Percentiles rank a stretch among this genome's conserved stretches.
phyloP scores from a whole-genome alignment of 352 stramenopile species.

The Phytophthora hibernalis region DNA sequence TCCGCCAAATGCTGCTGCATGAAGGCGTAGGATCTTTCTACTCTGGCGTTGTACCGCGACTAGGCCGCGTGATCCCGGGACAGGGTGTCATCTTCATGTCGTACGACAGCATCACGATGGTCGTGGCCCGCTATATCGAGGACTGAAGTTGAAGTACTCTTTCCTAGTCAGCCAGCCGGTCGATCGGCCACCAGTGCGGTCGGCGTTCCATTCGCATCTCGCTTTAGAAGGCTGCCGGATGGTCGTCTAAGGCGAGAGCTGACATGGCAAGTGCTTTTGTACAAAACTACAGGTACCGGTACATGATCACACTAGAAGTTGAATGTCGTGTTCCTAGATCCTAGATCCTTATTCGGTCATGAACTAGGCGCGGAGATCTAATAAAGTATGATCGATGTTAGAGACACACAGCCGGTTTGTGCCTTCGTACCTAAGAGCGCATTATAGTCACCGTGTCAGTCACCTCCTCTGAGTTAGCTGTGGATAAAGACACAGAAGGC shows the following conservation, averaged over 20 bases:
- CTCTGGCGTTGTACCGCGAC: constrained; percentile 90
- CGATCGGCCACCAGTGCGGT: constrained; percentile 33
- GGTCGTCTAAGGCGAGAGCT: neutral
- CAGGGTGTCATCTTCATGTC: constrained; percentile 98
- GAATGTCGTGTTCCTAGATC: too few relatives aligned
- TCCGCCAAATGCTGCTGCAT: constrained; percentile 88
- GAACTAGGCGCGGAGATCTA: too few relatives aligned
- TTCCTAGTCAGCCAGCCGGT: constrained; percentile 15
- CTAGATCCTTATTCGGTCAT: too few relatives aligned
- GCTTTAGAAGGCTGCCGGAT: neutral
- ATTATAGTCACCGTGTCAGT: too few relatives aligned
- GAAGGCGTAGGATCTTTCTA: constrained; percentile 94
- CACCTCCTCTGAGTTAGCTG: too few relatives aligned
- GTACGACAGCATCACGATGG: constrained; percentile 81
- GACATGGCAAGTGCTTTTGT: constrained; percentile 3
- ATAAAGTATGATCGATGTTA: too few relatives aligned
- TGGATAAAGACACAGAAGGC: too few relatives aligned
- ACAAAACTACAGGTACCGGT: neutral
- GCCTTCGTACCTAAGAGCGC: too few relatives aligned
- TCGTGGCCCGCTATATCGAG: constrained; percentile 66
- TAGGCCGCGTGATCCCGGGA: constrained; percentile 95
- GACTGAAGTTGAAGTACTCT: constrained; percentile 19
- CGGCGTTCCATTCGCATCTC: constrained; percentile 20
- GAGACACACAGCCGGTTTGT: too few relatives aligned
- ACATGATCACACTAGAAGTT: too few relatives aligned